Base-by-base conservation (phyloP, 495 filamentous ascomycete species). In the Lophiostoma macrostomum region DNA sequence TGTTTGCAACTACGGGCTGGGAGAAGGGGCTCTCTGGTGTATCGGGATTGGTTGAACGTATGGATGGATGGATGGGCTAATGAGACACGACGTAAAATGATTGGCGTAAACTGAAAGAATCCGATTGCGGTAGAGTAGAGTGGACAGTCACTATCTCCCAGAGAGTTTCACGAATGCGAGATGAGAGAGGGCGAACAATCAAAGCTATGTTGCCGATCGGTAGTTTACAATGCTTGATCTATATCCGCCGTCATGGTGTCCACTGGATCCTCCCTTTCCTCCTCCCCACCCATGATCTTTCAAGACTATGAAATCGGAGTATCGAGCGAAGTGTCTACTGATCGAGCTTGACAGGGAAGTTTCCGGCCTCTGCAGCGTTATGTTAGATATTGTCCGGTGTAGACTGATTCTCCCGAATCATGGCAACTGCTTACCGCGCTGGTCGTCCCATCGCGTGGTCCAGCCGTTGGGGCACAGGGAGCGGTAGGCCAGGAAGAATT, bases 391-490 rank as follows among this genome's bases (percentile, higher is more conserved):
- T 36, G 7, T n/a, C 8, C 8, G 23, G 24, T 40, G 3, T 2
- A 11, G 28, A 22, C 3, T 34, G 14, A 27, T 42, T 0, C 7
- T n/a, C n/a, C n/a, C n/a, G n/a, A n/a, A n/a, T n/a, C n/a, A n/a
- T n/a, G n/a, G 18, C 8, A 16, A 27, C 16, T 19, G 76, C 86
- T 63, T 80, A 96, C 91, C 90, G 72, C 91, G 84, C 78, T 97
- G 94, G 63, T 88, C 85, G 72, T 99, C 94, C 94, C 94, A 99
- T 71, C 91, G 80, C 74, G 87, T 80, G 65, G 86, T 85, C 94
- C 94, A 99, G 65, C 81, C 77, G 73, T 87, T 93, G 59, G 94
- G 93, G 83, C 94, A 99, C 55, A 99, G 85, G 61, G 94, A 93
- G 66, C 88, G 83, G 80, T 93, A 99, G 50, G 94, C 88, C 63